phyloP scores from a whole-genome alignment of 352 stramenopile species.

The Phytophthora sp. region DNA sequence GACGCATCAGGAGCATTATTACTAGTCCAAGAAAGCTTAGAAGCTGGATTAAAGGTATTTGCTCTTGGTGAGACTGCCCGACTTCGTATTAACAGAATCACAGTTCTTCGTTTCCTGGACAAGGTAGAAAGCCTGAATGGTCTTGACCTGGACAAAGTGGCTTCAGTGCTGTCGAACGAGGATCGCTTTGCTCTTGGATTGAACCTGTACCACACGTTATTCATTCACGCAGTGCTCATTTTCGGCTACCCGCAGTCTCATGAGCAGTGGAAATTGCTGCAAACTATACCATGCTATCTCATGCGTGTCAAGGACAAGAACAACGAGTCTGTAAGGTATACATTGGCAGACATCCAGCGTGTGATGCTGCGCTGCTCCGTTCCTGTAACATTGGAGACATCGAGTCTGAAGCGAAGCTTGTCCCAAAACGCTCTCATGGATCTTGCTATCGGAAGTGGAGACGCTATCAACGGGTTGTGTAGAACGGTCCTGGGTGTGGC shows the following conservation, averaged over 20 bases:
- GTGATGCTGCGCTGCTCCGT: slow-evolving; percentile 74
- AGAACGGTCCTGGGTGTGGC: slow-evolving; percentile 25
- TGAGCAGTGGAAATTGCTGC: slow-evolving; percentile 80
- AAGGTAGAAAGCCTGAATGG: slow-evolving; percentile 55
- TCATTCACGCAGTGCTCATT: slow-evolving; percentile 73
- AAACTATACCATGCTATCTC: slow-evolving; percentile 56
- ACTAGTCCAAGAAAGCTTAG: slow-evolving; percentile 35
- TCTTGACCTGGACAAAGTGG: slow-evolving; percentile 38
- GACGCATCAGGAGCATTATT: slow-evolving; percentile 1
- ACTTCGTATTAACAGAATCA: slow-evolving; percentile 22
- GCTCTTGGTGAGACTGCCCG: slow-evolving; percentile 25
- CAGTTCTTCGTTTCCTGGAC: slow-evolving; percentile 55
- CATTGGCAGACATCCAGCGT: slow-evolving; percentile 88
- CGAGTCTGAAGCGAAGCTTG: slow-evolving; percentile 26
- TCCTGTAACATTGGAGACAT: slow-evolving; percentile 30
- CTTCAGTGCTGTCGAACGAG: slow-evolving; percentile 28
- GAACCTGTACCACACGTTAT: slow-evolving; percentile 91
- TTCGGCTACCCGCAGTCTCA: slow-evolving; percentile 58
- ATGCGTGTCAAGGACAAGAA: slow-evolving; percentile 20
- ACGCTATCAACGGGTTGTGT: slow-evolving; percentile 34
- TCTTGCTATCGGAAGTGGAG: slow-evolving; percentile 33
- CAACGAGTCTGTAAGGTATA: slow-evolving; percentile 51
- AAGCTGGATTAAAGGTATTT: slow-evolving; percentile 42
- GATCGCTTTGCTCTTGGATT: slow-evolving; percentile 78
- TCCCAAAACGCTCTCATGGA: slow-evolving; percentile 41